Conservation (phyloP, 2,329 filamentous ascomycete genomes). For the Penicillium sumatraense region DNA sequence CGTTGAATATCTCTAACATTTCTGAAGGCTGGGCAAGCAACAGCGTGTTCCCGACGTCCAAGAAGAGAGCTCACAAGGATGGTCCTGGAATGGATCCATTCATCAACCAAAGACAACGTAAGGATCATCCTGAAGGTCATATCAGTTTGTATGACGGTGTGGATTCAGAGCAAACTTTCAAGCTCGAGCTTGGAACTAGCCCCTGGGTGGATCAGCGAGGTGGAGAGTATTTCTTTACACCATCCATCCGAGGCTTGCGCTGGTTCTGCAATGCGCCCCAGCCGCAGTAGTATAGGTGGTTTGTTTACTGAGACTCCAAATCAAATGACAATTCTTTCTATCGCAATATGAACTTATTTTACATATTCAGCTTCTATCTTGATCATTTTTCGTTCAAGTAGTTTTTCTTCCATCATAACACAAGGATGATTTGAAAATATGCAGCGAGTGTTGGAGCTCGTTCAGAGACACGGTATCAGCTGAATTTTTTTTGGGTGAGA, state of each 20-base stretch:
- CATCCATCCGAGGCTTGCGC: slow-evolving; percentile 5
- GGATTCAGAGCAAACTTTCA: neutral
- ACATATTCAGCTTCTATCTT: too few relatives aligned
- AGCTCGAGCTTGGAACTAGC: neutral
- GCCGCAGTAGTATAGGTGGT: neutral
- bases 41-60: slow-evolving; percentile 13
- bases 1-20: neutral
- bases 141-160: neutral
- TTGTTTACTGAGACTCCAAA: too few relatives aligned
- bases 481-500: too few relatives aligned
- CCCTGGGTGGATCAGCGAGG: slow-evolving; percentile 9
- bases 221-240: slow-evolving; percentile 13
- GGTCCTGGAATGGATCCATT: neutral
- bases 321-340: too few relatives aligned
- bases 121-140: neutral
- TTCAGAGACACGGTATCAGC: too few relatives aligned
- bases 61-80: neutral
- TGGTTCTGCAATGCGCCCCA: slow-evolving; percentile 5
- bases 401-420: too few relatives aligned
- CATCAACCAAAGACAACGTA: neutral
- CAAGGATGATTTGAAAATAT: too few relatives aligned
- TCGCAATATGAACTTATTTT: too few relatives aligned
- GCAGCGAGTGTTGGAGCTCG: too few relatives aligned
- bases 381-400: too few relatives aligned
- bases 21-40: slow-evolving; percentile 28